Percentiles rank a stretch among this genome's conserved stretches.
Evolutionary conservation across 768 basidiomycete species (phyloP).

Genomic region (Leccinum truebloodii): DNA sequence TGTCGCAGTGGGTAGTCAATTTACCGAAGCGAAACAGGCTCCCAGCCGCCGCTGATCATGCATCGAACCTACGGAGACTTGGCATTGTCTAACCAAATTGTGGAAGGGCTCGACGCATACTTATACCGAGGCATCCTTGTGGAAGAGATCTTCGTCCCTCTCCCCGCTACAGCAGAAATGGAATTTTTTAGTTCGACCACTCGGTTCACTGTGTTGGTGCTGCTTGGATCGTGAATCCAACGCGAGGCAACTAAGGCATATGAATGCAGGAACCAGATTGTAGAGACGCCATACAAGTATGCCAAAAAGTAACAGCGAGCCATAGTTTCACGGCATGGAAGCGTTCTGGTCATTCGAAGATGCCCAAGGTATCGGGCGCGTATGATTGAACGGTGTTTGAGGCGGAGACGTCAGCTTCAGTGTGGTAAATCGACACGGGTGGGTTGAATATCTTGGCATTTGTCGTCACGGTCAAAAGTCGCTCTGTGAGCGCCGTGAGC

Average conservation of each 20-base stretch:
- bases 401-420: too few species aligned
- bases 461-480: too few species aligned
- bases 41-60: background rate
- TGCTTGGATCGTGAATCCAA: constrained; percentile 8
- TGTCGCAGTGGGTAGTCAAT: background rate
- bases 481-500: too few species aligned
- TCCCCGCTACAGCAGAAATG: background rate
- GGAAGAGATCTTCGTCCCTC: background rate
- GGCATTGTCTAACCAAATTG: background rate
- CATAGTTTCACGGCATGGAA: too few species aligned
- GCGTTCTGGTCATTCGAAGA: too few species aligned
- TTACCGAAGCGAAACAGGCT: background rate
- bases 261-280: background rate
- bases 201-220: background rate
- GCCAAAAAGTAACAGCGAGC: background rate
- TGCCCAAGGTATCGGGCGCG: too few species aligned
- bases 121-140: background rate
- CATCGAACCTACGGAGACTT: background rate
- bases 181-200: background rate
- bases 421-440: too few species aligned
- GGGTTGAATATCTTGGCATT: too few species aligned
- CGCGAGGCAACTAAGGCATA: background rate
- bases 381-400: too few species aligned
- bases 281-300: constrained; percentile 5
- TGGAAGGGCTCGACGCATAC: background rate